Evolutionary conservation across 2,329 filamentous ascomycete species (phyloP), one percentile per base, ranked within the genome.

Genomic region (Epichloe festucae): DNA sequence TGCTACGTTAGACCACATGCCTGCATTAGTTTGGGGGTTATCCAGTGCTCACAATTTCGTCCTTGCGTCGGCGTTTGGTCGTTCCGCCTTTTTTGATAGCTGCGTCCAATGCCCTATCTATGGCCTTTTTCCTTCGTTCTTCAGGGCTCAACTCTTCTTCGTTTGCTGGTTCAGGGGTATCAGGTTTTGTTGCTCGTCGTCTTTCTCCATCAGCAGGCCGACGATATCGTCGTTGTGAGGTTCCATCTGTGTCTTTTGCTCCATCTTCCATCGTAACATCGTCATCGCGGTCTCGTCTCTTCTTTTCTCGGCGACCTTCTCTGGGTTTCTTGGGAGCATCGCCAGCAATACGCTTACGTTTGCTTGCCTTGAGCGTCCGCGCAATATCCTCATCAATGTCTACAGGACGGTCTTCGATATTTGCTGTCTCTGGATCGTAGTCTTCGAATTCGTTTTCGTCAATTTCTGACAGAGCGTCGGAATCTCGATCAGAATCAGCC

Each of bases 91-190:
- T 72, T 72, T 94, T 94, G 60, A 95, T 74, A 1, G 90, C 89
- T 52, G 87, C 87, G 66, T 95, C 88, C 71, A 97, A 88, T 52
- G 87, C 86, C 58, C 84, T 79, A 62, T 95, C 88, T 50, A 98
- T 82, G 19, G 89, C 90, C 58, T 87, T 78, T 60, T 85, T 83
- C 59, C 90, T 81, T 60, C 87, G 79, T 71, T 95, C 88, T 67
- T 93, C 89, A 0, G 89, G 88, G 19, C 86, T 85, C 59, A 97
- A 69, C 55, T 84, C 76, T 61, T 89, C 87, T 55, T 95, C 88
- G 57, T 87, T 78, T 56, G 87, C 82, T 5, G 81, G 77, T 53
- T 83, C 79, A 3, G 75, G 75, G 19, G 71, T 56, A 58, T 70
- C 73, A 19, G 65, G 61, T 58, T 73, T 74, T 40, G 69, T 39